These are phyloP conservation scores for Diutina scorzettiae DNA, from an alignment of 1,139 yeast genomes.

Conservation along the genomic window DNA sequence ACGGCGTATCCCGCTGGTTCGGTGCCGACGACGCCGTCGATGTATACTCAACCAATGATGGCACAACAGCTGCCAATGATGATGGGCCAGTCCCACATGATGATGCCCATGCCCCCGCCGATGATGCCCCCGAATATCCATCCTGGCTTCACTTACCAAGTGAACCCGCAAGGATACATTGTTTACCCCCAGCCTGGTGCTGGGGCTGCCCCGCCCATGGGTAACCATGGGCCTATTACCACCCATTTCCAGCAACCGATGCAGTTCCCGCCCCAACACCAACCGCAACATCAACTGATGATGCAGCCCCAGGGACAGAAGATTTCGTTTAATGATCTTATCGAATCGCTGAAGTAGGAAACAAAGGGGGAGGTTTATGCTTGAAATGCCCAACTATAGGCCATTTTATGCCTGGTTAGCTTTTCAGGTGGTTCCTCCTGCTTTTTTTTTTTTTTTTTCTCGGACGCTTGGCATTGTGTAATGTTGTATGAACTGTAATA, in stretches of 20 bases:
- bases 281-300: background rate
- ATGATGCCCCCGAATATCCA: constrained; percentile 10
- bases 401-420: background rate
- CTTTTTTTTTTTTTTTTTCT: background rate
- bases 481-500: too few species aligned
- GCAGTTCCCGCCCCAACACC: background rate
- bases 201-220: background rate
- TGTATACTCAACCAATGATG: constrained; percentile 3
- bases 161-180: constrained; percentile 22
- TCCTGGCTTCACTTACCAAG: constrained; percentile 22
- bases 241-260: constrained; percentile 5
- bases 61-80: background rate
- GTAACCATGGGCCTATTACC: background rate
- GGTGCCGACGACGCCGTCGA: constrained; percentile 4
- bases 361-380: background rate
- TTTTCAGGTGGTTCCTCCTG: background rate
- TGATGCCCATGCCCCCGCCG: background rate
- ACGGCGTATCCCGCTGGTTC: constrained; percentile 18
- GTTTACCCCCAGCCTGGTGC: constrained; percentile 11
- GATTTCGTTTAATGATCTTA: constrained; percentile 30
- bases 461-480: too few species aligned
- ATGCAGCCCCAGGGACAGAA: constrained; percentile 19
- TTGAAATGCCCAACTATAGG: background rate
- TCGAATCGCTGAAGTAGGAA: constrained; percentile 19
- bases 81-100: background rate